Evolutionary conservation across 78 protist species (phyloP), one percentile per base, ranked within the genome.

Genomic region (Dictyostelium citrinum): DNA sequence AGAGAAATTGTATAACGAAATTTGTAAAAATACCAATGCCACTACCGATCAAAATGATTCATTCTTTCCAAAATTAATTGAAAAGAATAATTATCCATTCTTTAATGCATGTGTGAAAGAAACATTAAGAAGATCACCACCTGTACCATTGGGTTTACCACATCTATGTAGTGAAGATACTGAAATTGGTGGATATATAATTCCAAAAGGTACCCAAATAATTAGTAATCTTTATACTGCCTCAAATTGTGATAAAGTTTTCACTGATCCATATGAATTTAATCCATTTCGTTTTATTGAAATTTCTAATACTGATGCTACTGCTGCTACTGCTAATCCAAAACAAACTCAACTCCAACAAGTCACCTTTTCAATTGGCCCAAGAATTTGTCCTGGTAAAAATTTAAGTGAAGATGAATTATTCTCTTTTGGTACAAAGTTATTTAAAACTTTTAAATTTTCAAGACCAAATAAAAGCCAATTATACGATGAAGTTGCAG

Each of bases 231-330:
- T 78, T 17, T 88, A 64, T 27, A 35, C 72, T 16, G 84, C 83
- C 1, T 39, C 45, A 17, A 33, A 58, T 17, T 60, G 55, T 64
- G 81, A 29, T 5, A 22, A 35, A 14, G 24, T 77, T 22, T 88
- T 35, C 37, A 17, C 8, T 14, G 76, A 88, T 24, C 93, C 93
- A 61, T 16, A 12, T 1, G 39, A 12, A n/a, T 88, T 88, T 24
- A 78, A 60, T 35, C 93, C 93, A 88, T 27, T 77, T 37, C 81
- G 93, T 64, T 78, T 78, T 24, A 17, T 88, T 9, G 75, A 22
- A 9, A n/a, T n/a, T n/a, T n/a, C n/a, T n/a, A n/a, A n/a, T n/a
- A n/a, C n/a, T n/a, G n/a, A n/a, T n/a, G n/a, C n/a, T n/a, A n/a
- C n/a, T n/a, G n/a, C n/a, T n/a, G n/a, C n/a, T n/a, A n/a, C n/a